Conservation (phyloP, 441 rosid species). For the Iberis amara region DNA sequence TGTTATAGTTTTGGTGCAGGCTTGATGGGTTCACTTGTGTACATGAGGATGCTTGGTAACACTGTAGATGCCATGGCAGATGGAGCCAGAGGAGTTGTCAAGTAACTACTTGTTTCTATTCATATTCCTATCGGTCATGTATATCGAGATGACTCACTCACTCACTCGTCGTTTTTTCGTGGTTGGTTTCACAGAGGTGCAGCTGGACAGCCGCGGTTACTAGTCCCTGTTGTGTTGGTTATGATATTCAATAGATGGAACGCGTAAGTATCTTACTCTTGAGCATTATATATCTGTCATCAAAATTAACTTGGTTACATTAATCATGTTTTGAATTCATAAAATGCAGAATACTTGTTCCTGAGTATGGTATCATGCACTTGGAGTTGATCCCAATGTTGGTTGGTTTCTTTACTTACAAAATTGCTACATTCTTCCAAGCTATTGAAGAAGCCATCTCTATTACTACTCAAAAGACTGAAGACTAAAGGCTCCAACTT, state of each 20-base stretch:
- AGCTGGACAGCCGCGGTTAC: slow-evolving; percentile 70
- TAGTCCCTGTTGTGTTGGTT: slow-evolving; percentile 79
- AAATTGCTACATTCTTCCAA: slow-evolving; percentile 79
- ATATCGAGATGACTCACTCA: slow-evolving; percentile 15
- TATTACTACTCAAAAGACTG: slow-evolving; percentile 34
- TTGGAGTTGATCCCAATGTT: slow-evolving; percentile 80
- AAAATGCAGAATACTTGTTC: slow-evolving; percentile 64
- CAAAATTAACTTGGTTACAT: no score
- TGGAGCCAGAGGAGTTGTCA: slow-evolving; percentile 70
- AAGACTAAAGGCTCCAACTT: slow-evolving; percentile 4
- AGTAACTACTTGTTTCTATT: slow-evolving; percentile 39
- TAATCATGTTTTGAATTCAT: not conserved
- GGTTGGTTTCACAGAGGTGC: slow-evolving; percentile 61
- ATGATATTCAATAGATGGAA: slow-evolving; percentile 91
- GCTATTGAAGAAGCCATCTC: slow-evolving; percentile 62
- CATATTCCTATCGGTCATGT: slow-evolving; percentile 1
- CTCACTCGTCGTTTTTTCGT: not conserved
- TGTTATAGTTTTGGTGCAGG: slow-evolving; percentile 68
- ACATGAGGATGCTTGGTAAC: slow-evolving; percentile 78
- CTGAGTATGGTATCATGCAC: slow-evolving; percentile 69
- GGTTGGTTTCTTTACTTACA: slow-evolving; percentile 87
- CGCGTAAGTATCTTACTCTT: slow-evolving; percentile 41
- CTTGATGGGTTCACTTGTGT: slow-evolving; percentile 63
- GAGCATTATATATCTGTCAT: not conserved
- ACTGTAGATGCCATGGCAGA: slow-evolving; percentile 75